Evolutionary conservation across 495 filamentous ascomycete species (phyloP), one percentile per base, ranked within the genome.

Genomic region (Cudoniella acicularis): DNA sequence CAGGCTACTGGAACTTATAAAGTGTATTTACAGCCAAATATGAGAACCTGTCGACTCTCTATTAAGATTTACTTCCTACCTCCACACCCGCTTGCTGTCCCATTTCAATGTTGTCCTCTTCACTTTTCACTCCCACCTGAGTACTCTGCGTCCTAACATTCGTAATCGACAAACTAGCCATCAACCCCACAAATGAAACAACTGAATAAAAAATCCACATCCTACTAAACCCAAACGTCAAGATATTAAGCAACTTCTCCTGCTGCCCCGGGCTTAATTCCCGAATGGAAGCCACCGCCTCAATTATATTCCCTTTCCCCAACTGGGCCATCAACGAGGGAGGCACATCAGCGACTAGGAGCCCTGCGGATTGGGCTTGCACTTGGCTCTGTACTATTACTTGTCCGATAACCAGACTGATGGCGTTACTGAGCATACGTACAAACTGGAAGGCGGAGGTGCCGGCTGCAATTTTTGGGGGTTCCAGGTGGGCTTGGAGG

Each of bases 371-470:
- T 42, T 78, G 76, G 42, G 73, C 59, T 6, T 55, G 51, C 67
- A 82, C 73, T 21, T 73, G 59, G 61, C 81, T 82, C 62, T 81
- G 75, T 64, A 90, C 88, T 16, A 90, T 77, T 6, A 88, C 84
- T 13, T 82, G 76, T 3, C 87, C 88, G 10, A 89, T 73, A 2
- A 88, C 85, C 18, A 90, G 79, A 6, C 77, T 79, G 16, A 83
- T 77, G 16, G 84, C 77, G 0, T 80, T 86, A 1, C 80, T 82
- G 20, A 91, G 67, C 47, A 81, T 82, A 3, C 86, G 77, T 20
- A 83, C 72, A 64, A 89, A 87, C 1, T 78, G 72, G 36, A 87
- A 80, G 0, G 87, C 84, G 0, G 84, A 76, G 0, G 85, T 87
- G 1, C 85, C 87, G 2, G 80, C 82, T 0, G 83, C 88, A 1